A percentile compares a stretch with the other conserved stretches of the same genome.
Conservation (phyloP, 495 filamentous ascomycete species). For the Diplogelasinospora grovesii region DNA sequence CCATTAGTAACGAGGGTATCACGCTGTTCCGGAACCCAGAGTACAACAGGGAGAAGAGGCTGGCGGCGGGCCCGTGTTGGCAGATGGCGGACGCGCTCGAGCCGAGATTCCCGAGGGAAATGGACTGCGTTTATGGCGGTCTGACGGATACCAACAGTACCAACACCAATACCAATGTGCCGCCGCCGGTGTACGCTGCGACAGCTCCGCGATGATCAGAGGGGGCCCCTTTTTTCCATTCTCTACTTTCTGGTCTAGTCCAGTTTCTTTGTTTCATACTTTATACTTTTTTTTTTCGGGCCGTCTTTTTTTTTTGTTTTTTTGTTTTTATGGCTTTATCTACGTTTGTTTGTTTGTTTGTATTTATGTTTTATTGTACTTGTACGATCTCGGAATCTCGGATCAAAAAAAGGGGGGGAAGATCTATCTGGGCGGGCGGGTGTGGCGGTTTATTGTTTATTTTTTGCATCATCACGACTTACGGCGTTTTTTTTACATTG, state of each 20-base stretch:
- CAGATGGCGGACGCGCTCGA: slow-evolving; percentile 20
- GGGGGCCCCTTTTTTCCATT: not conserved
- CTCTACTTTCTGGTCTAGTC: not conserved
- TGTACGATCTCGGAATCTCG: not conserved
- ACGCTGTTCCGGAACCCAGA: slow-evolving; percentile 9
- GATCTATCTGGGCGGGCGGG: too few species aligned
- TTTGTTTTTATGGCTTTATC: not conserved
- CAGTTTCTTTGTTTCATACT: not conserved
- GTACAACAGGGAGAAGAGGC: not conserved
- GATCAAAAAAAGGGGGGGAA: too few species aligned
- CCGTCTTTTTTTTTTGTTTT: slow-evolving; percentile 1
- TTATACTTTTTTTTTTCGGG: not conserved
- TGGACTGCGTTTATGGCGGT: slow-evolving; percentile 22
- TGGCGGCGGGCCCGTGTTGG: slow-evolving; percentile 11
- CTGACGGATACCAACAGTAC: not conserved
- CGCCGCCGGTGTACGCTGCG: too few species aligned
- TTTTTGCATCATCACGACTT: not conserved
- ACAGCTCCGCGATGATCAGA: not conserved
- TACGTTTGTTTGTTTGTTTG: slow-evolving; percentile 1
- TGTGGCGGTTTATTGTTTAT: slow-evolving; percentile 1
- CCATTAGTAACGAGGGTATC: slow-evolving; percentile 6
- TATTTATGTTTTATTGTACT: not conserved
- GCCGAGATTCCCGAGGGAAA: slow-evolving; percentile 18
- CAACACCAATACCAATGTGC: not conserved
- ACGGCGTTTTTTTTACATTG: too few species aligned